Evolutionary conservation across 371 early-diverging fungal species (phyloP).

Genomic region (Catenaria anguillulae): DNA sequence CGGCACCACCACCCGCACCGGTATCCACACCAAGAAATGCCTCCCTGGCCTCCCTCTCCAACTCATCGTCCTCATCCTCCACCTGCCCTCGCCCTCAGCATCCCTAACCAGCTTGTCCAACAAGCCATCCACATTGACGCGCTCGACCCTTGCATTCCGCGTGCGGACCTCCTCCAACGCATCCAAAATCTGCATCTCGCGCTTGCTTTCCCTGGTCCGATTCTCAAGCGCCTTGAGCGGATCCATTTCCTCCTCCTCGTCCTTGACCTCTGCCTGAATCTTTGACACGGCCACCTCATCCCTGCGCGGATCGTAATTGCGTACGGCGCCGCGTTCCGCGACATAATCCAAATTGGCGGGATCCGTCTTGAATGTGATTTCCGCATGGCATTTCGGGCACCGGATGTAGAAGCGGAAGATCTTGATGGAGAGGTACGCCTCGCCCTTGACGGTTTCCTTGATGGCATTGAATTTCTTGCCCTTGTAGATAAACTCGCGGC

Average conservation of each 20-base stretch:
- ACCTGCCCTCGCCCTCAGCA: constrained; percentile 5
- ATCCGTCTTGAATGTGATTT: constrained; percentile 96
- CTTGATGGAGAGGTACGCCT: constrained; percentile 68
- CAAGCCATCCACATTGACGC: constrained; percentile 47
- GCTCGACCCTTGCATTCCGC: constrained; percentile 65
- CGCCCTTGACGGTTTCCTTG: constrained; percentile 71
- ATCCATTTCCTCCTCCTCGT: constrained; percentile 67
- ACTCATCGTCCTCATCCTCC: constrained; percentile 40
- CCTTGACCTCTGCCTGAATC: constrained; percentile 9
- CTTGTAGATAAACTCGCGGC: constrained; percentile 91
- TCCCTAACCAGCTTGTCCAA: constrained; percentile 24
- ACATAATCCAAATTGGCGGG: constrained; percentile 91
- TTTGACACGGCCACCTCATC: constrained; percentile 40
- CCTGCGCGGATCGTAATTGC: constrained; percentile 95
- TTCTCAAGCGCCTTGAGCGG: constrained; percentile 90
- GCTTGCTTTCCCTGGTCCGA: constrained; percentile 74
- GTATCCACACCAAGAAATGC: constrained; percentile 52
- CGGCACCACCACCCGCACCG: too few relatives aligned
- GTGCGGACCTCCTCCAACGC: constrained; percentile 86
- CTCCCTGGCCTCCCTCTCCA: constrained; percentile 41
- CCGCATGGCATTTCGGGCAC: constrained; percentile 86
- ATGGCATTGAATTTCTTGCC: constrained; percentile 95
- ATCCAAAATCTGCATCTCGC: constrained; percentile 94
- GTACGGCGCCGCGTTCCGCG: constrained; percentile 78
- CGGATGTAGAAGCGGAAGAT: constrained; percentile 92